These are phyloP conservation scores for Peronosclerospora sorghi DNA, from an alignment of 352 stramenopile genomes.

Conservation along the genomic window DNA sequence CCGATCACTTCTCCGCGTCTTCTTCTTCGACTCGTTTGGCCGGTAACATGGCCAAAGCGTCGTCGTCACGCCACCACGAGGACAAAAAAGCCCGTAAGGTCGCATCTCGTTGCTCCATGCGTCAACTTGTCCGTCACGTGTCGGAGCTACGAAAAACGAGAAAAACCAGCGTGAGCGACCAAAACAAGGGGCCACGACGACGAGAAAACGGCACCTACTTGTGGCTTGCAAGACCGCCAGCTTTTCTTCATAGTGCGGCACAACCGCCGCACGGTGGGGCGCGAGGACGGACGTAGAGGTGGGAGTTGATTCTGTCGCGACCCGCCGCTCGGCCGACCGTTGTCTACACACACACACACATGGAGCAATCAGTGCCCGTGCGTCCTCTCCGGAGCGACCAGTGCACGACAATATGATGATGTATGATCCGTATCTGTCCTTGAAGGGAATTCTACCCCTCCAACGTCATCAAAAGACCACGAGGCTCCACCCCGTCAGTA, in stretches of 20 bases:
- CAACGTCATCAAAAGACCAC: conserved; percentile 83
- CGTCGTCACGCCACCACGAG: too few relatives aligned
- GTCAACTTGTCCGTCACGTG: conserved; percentile 23
- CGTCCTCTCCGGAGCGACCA: too few relatives aligned
- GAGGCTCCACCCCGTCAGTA: conserved; percentile 10
- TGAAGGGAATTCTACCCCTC: conserved; percentile 72
- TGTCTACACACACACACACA: too few relatives aligned
- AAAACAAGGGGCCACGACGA: too few relatives aligned
- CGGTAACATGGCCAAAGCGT: too few relatives aligned
- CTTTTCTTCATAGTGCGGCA: conserved; percentile 33
- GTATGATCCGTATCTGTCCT: conserved; percentile 87
- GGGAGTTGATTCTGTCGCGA: conserved; percentile 19
- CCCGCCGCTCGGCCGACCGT: conserved; percentile 17
- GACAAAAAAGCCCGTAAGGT: conserved; percentile 33
- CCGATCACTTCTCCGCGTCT: too few relatives aligned
- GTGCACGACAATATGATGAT: too few relatives aligned
- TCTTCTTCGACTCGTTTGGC: too few relatives aligned
- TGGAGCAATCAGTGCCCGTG: too few relatives aligned
- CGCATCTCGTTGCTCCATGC: conserved; percentile 26
- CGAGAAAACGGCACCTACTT: conserved; percentile 14
- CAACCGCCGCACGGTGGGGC: conserved; percentile 27
- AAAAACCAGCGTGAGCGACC: background rate
- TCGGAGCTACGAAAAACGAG: conserved; percentile 15
- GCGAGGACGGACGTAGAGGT: conserved; percentile 23
- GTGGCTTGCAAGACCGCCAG: conserved; percentile 19